phyloP scores from a whole-genome alignment of 31 red algal species.

The Asparagopsis taxiformis region DNA sequence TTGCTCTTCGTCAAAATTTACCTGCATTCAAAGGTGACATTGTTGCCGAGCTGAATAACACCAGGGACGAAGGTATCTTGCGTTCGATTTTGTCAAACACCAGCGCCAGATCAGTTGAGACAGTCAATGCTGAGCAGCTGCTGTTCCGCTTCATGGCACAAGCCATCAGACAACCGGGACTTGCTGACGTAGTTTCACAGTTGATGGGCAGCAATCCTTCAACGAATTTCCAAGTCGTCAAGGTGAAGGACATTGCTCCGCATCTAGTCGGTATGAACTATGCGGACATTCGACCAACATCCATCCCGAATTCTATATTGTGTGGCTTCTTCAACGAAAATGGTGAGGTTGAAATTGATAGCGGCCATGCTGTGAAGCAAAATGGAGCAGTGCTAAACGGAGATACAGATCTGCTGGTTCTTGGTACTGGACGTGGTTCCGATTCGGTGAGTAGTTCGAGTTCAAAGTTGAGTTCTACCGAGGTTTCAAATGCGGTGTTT shows the following conservation, averaged over 20 bases:
- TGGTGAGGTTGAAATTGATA: conserved; percentile 20
- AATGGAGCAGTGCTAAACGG: background rate
- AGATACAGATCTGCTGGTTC: conserved; percentile 38
- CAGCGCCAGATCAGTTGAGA: conserved; percentile 33
- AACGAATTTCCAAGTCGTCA: conserved; percentile 31
- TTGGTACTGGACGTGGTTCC: conserved; percentile 1
- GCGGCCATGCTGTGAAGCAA: background rate
- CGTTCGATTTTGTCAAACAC: conserved; percentile 22
- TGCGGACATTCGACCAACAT: conserved; percentile 31
- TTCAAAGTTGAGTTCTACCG: background rate
- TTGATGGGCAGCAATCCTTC: conserved; percentile 38
- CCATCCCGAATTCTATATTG: conserved; percentile 50
- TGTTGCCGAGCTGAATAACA: conserved; percentile 42
- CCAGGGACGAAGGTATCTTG: conserved; percentile 49
- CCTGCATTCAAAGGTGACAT: conserved; percentile 53
- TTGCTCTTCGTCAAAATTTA: conserved; percentile 53
- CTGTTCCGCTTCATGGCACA: conserved; percentile 62
- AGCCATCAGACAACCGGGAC: conserved; percentile 52
- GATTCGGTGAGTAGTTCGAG: background rate
- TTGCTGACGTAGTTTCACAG: conserved; percentile 40
- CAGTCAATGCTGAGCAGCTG: conserved; percentile 29
- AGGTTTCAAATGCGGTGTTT: background rate
- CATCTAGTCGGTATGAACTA: conserved; percentile 31
- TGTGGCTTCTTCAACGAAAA: conserved; percentile 22
- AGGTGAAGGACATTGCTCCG: conserved; percentile 30